Base-by-base conservation (phyloP, 768 basidiomycete species). In the Russula lepida region DNA sequence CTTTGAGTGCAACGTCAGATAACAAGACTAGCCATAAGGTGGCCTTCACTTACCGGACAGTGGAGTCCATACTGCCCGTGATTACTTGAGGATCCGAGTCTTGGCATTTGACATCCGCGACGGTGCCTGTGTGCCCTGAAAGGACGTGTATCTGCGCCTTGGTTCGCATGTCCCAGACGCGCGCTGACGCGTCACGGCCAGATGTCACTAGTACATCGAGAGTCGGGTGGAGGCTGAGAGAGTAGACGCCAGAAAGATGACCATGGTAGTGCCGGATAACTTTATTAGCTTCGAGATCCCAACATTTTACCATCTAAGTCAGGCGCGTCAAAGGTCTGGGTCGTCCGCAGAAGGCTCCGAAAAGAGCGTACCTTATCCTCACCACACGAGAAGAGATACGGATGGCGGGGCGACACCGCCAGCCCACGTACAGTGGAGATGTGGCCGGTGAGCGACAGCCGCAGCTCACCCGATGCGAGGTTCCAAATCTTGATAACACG, bases 401-500 rank as follows among this genome's bases (percentile, higher is more conserved):
- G 97, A 74, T 98, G 95, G 56, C 97, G 76, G 12, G 88, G 76
- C 0, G 92, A 94, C 28, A 99, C 94, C 3, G 92, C 97, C 50
- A 99, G 73, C 0, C 97, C 97, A 37, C 97, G 80, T 17, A 99
- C 95, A 2, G 97, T 98, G 23, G 90, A 93, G 44, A 99, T 99
- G 70, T 99, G 97, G 3, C 97, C 97, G 15, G 97, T 99, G 66
- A 99, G 75, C 23, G 90, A 93, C n/a, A 99, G 76, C 72, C 93
- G 97, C 69, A 98, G 78, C 74, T 98, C 95, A n/a, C 97, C 97
- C 2, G 87, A 89, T 9, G 97, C 97, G 67, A 99, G 71, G 72
- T 99, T 95, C 97, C 97, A 98, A 11, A 99, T 93, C 77, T 99
- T 98, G 71, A 99, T 89, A 35, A 99, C 95, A 25, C 97, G 84